Percentiles rank a stretch among this genome's conserved stretches.
Evolutionary conservation across 148 eudicot genomes (phyloP).

Genomic region (Camellia sinensis): DNA sequence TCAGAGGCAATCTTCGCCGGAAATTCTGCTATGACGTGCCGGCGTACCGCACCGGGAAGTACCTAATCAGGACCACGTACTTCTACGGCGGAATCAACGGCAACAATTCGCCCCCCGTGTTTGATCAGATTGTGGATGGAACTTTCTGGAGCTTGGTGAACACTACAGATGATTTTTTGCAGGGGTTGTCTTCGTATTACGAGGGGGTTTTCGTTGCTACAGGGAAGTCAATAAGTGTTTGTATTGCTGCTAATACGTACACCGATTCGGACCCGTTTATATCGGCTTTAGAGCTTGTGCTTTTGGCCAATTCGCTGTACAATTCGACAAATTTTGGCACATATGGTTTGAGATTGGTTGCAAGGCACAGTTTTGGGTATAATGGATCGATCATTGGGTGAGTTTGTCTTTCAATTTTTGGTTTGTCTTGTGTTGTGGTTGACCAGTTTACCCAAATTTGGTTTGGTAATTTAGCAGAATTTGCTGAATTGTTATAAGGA

Average conservation of each 20-base stretch:
- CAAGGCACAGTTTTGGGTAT: constrained; percentile 80
- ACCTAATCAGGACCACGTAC: constrained; percentile 73
- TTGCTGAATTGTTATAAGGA: not conserved
- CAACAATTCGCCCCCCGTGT: constrained; percentile 58
- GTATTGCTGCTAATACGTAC: constrained; percentile 67
- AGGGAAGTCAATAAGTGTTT: constrained; percentile 63
- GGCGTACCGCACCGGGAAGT: constrained; percentile 42
- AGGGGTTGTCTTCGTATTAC: constrained; percentile 52
- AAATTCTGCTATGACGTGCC: constrained; percentile 80
- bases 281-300: constrained; percentile 74
- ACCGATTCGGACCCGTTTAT: constrained; percentile 94
- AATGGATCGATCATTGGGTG: constrained; percentile 60
- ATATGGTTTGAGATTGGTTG: constrained; percentile 59
- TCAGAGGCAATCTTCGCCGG: constrained; percentile 35
- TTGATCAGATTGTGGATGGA: constrained; percentile 87
- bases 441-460: not conserved
- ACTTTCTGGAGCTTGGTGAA: constrained; percentile 82
- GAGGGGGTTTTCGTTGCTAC: constrained; percentile 75
- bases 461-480: not conserved
- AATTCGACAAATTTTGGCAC: constrained; percentile 75
- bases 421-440: not conserved
- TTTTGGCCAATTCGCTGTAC: constrained; percentile 60
- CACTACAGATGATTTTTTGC: constrained; percentile 67
- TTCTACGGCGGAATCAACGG: constrained; percentile 87
- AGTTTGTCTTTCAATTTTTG: constrained; percentile 12